Conservation (phyloP, 495 filamentous ascomycete species). For the Trichocladium uniseriatum region DNA sequence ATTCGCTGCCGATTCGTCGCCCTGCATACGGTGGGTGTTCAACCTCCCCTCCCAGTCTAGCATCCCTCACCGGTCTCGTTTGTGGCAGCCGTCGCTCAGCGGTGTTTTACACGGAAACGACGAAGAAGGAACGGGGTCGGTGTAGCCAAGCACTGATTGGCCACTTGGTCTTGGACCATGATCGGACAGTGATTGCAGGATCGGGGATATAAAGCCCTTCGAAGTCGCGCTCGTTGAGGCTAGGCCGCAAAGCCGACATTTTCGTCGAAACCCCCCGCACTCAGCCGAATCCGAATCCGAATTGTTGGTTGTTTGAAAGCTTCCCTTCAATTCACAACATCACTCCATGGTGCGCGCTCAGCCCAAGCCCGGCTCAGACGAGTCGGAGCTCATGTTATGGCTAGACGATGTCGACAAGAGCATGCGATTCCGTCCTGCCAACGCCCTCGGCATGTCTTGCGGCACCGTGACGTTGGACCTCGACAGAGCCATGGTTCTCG, state of each 20-base stretch:
- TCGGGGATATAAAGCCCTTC: no score
- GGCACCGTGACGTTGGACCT: slow-evolving; percentile 39
- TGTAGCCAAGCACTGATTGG: slow-evolving; percentile 1
- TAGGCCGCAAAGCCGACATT: background rate
- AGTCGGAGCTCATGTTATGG: slow-evolving; percentile 6
- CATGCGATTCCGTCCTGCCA: slow-evolving; percentile 29
- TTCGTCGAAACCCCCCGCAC: no score
- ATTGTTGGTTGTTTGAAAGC: no score
- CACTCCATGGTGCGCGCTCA: background rate
- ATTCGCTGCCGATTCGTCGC: slow-evolving; percentile 1
- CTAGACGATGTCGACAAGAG: slow-evolving; percentile 21
- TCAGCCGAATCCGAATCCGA: no score
- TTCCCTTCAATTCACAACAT: background rate
- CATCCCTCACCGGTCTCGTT: slow-evolving; percentile 18
- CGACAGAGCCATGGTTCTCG: slow-evolving; percentile 25
- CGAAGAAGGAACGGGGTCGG: slow-evolving; percentile 1
- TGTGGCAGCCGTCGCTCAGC: slow-evolving; percentile 10
- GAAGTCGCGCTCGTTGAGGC: no score
- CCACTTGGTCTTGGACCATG: background rate
- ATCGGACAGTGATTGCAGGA: slow-evolving; percentile 1
- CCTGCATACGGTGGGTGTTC: slow-evolving; percentile 4
- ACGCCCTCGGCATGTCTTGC: slow-evolving; percentile 35
- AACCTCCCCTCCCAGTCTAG: slow-evolving; percentile 7
- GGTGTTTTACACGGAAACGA: slow-evolving; percentile 7
- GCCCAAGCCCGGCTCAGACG: background rate